A percentile compares a stretch with the other conserved stretches of the same genome.
These are phyloP conservation scores for Cubamyces sp. DNA, from an alignment of 768 basidiomycete species.

Conservation along the genomic window DNA sequence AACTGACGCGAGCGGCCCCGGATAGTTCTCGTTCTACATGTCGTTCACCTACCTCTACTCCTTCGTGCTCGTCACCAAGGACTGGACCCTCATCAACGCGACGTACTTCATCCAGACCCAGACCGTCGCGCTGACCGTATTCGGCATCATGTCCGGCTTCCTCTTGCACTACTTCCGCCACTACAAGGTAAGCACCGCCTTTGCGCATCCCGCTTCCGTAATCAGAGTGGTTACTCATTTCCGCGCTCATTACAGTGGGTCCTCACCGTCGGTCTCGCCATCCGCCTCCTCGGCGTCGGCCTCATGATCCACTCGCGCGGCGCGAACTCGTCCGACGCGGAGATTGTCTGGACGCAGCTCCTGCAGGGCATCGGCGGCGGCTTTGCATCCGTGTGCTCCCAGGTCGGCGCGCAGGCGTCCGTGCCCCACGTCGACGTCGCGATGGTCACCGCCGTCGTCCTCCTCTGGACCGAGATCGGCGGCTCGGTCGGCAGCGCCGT, in stretches of 20 bases:
- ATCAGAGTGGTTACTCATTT: too few species aligned
- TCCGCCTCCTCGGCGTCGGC: slow-evolving; percentile 37
- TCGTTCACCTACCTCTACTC: slow-evolving; percentile 77
- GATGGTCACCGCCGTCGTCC: slow-evolving; percentile 49
- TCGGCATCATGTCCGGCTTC: slow-evolving; percentile 51
- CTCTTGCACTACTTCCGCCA: slow-evolving; percentile 46
- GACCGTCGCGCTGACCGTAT: slow-evolving; percentile 48
- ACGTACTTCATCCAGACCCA: slow-evolving; percentile 43
- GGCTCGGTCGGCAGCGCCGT: slow-evolving; percentile 49
- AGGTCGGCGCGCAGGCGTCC: slow-evolving; percentile 50
- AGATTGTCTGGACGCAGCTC: slow-evolving; percentile 52
- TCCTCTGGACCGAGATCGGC: slow-evolving; percentile 53
- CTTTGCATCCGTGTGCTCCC: slow-evolving; percentile 47
- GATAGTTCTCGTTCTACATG: slow-evolving; percentile 68
- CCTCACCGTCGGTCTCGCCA: slow-evolving; percentile 42
- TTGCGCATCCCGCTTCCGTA: too few species aligned
- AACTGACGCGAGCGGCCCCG: too few species aligned
- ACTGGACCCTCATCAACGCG: slow-evolving; percentile 39
- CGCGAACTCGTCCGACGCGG: slow-evolving; percentile 28
- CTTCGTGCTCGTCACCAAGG: slow-evolving; percentile 49
- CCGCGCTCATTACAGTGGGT: too few species aligned
- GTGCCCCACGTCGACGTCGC: slow-evolving; percentile 47
- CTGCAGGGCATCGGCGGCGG: slow-evolving; percentile 57
- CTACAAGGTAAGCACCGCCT: slow-evolving; percentile 41
- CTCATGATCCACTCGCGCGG: slow-evolving; percentile 36